Base-by-base conservation (phyloP, 768 basidiomycete genomes). In the Daedalea quercina region DNA sequence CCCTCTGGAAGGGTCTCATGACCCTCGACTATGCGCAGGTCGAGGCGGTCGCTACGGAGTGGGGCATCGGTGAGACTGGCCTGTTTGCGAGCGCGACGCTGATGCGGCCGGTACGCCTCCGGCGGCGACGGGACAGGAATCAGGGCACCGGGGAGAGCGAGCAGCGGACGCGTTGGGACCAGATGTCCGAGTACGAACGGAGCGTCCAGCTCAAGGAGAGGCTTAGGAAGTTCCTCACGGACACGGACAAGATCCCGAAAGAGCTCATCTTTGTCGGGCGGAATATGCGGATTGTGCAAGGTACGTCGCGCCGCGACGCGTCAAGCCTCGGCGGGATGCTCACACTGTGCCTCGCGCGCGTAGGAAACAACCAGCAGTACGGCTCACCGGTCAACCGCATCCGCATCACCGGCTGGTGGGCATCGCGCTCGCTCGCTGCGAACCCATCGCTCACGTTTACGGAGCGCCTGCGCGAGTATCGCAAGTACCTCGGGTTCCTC, bases 371-470 rank as follows among this genome's bases (percentile, higher is more conserved):
- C 60, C 88, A 93, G 66, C 71, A 78, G 1, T 80, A 94, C 34
- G 87, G 89, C 13, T 88, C 88, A 2, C 92, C 92, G 0, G 87
- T 92, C 0, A 94, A 94, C 63, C 81, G 92, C 19, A 85, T 96
- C 70, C 93, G 91, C 67, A 87, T 94, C 50, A 90, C 87, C 0
- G 92, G 88, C 0, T 80, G 79, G 64, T 90, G 83, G 80, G 93
- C 90, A 24, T 84, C 89, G 3, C 74, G 76, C 22, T 85, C 87
- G 3, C 74, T 87, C 4, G 69, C 75, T 9, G 69, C 70, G n/a
- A 68, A 73, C 25, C 59, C 72, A 15, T 60, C 74, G 54, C 72
- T 81, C 28, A 57, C 73, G 15, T 53, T 79, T 44, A 47, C 59
- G 2, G 66, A 72, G 42, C 75, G 79, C 3, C 34, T 79, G 1